Conservation (phyloP, 2,329 filamentous ascomycete genomes). For the Bimuria novae-zelandiae region DNA sequence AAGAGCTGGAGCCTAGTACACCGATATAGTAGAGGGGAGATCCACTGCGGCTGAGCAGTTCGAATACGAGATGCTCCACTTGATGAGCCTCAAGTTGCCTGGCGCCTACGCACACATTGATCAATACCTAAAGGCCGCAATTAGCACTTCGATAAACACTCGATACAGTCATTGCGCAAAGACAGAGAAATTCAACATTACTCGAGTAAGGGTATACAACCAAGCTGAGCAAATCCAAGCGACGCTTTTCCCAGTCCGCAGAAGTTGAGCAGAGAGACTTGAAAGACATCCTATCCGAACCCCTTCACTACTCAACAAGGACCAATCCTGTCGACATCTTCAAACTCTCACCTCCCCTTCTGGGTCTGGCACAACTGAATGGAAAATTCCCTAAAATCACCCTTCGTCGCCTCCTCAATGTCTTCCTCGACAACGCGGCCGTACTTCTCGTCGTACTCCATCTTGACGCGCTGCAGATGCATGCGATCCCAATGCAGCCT, state of each 20-base stretch:
- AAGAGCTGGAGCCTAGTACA: no score
- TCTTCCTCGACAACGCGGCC: conserved; percentile 74
- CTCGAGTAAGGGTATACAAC: conserved; percentile 2
- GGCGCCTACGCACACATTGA: no score
- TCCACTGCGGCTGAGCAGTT: no score
- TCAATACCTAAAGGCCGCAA: no score
- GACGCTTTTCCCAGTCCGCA: neutral
- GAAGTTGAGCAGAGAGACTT: neutral
- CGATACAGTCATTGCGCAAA: no score
- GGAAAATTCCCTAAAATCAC: conserved; percentile 79
- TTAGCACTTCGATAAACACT: no score
- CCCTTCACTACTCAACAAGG: neutral
- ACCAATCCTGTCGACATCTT: no score
- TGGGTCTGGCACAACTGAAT: conserved; percentile 59
- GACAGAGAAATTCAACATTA: neutral
- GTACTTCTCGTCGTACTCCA: conserved; percentile 80
- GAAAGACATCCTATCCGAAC: neutral
- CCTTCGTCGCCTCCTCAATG: conserved; percentile 74
- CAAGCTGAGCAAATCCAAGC: neutral
- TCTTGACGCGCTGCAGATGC: conserved; percentile 80
- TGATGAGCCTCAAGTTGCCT: no score
- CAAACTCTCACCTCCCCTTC: conserved; percentile 13
- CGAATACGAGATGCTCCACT: no score
- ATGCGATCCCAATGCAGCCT: conserved; percentile 89
- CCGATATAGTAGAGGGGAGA: no score